Base-by-base conservation (phyloP, 1,284 basidiomycete genomes). In the Cystobasidium slooffiae region DNA sequence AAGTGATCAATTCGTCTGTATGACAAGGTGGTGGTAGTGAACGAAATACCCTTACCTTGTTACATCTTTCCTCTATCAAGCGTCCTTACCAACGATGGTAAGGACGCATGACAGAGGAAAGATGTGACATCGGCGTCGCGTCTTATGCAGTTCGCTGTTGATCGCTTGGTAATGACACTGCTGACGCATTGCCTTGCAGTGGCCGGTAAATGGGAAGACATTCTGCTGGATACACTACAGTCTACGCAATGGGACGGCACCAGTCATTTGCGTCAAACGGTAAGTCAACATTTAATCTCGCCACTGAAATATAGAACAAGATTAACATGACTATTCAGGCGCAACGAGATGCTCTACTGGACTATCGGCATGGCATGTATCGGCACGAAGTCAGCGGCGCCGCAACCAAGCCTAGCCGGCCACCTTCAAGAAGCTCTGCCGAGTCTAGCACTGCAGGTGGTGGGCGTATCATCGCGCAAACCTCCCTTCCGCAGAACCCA, bases 361-460 rank as follows among this genome's bases (percentile, higher is more conserved):
- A 56, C 39, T 56, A 56, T 18, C 53, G 53, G 4, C 53, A 56
- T 31, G 53, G 53, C 22, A 56, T 56, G 53, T 56, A 56, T n/a
- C 53, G 53, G n/a, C 53, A 56, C 22, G 53, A 56, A 56, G 53
- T 37, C 10, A 56, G 53, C n/a, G 24, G 53, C 10, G 53, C 24
- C 6, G 12, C 24, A 10, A 9, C 18, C 8, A 56, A 56, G 39
- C 24, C 53, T 10, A 56, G 53, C n/a, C 53, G 53, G 20, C 53
- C 53, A 22, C 53, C 53, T 6, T 56, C 53, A 12, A 8, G 53
- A 6, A 56, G 53, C 18, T 56, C 53, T 56, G 53, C 53, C 16
- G 53, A 56, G 22, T 10, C 39, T 8, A 37, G 24, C 9, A 37
- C 24, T 10, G 53, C 24, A 9, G 24, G 10, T 37, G 24, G 39